Evolutionary conservation across 805 yeast genomes (phyloP), one percentile per base, ranked within the genome.

Genomic region (Teunomyces funiuensis): DNA sequence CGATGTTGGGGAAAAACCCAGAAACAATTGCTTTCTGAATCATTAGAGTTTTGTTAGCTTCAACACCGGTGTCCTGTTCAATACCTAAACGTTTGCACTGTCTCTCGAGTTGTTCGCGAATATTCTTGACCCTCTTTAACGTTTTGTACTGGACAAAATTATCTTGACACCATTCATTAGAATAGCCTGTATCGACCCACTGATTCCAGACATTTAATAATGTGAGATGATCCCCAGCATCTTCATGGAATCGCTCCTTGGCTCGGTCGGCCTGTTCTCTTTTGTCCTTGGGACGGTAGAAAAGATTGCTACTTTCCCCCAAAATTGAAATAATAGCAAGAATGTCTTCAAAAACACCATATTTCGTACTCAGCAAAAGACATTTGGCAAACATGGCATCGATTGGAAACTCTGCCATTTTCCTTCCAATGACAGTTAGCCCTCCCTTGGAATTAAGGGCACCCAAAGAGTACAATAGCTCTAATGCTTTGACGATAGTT

Each of bases 331-430:
- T 77, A 9, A 93, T 79, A 0, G 88, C 78, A 14, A 89, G 56
- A 2, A 88, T 73, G 46, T 87, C 93, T 2, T 74, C 74, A 2
- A 83, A 72, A 37, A 95, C 89, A 1, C 76, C 69, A 38, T 71
- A 72, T 10, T 72, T 72, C 0, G 77, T 78, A 37, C 95, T 81
- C 1, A 80, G 66, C 9, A 91, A 60, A 23, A 93, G 58, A 5
- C 83, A 80, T 57, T 86, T 88, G 6, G 97, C 83, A 53, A 89
- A 73, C 73, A 87, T 87, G 3, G 97, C 97, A 51, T 88, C 95
- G 47, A 90, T 76, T 0, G 99, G 99, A 52, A 90, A 87, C 44
- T 83, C 88, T 1, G 96, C 84, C 97, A 93, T 90, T 46, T 79
- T 77, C 31, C 84, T 64, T 0, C 99, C 99, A 1, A 82, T 56